phyloP scores from a whole-genome alignment of 2,329 filamentous ascomycete species.

The Emergomyces orientalis region DNA sequence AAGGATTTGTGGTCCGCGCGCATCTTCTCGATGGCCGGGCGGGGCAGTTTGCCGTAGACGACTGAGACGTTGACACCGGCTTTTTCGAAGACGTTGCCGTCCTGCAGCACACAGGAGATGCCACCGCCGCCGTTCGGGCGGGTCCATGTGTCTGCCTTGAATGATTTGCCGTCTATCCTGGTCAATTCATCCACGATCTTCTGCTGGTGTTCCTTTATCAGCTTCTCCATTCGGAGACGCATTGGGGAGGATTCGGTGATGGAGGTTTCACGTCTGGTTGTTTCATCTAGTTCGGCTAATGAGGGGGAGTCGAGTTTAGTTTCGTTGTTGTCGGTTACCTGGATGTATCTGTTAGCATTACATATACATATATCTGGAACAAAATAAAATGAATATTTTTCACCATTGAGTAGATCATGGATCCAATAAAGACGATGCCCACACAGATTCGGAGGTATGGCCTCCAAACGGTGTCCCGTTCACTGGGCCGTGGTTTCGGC shows the following conservation, averaged over 20 bases:
- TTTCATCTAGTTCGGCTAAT: conserved; percentile 75
- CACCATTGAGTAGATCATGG: conserved; percentile 46
- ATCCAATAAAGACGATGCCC: conserved; percentile 41
- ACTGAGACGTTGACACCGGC: conserved; percentile 91
- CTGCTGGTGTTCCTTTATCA: conserved; percentile 87
- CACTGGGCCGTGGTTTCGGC: conserved; percentile 17
- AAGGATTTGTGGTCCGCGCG: conserved; percentile 88
- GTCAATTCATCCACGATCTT: conserved; percentile 78
- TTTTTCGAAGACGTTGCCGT: conserved; percentile 96
- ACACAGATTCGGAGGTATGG: conserved; percentile 42
- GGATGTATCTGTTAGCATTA: neutral
- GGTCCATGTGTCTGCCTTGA: conserved; percentile 77
- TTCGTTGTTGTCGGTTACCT: conserved; percentile 29
- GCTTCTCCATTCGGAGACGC: conserved; percentile 93
- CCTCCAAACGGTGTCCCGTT: conserved; percentile 33
- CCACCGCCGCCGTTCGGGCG: conserved; percentile 84
- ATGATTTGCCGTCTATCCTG: conserved; percentile 71
- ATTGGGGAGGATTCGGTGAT: conserved; percentile 76
- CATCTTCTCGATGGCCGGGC: conserved; percentile 85
- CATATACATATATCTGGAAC: neutral
- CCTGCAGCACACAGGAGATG: conserved; percentile 88
- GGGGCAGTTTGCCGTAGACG: conserved; percentile 84
- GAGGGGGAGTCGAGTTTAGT: conserved; percentile 42
- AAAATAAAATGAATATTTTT: neutral
- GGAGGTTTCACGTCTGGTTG: conserved; percentile 67